phyloP scores from a whole-genome alignment of 2,329 filamentous ascomycete species.

The Exserohilum turcica region DNA sequence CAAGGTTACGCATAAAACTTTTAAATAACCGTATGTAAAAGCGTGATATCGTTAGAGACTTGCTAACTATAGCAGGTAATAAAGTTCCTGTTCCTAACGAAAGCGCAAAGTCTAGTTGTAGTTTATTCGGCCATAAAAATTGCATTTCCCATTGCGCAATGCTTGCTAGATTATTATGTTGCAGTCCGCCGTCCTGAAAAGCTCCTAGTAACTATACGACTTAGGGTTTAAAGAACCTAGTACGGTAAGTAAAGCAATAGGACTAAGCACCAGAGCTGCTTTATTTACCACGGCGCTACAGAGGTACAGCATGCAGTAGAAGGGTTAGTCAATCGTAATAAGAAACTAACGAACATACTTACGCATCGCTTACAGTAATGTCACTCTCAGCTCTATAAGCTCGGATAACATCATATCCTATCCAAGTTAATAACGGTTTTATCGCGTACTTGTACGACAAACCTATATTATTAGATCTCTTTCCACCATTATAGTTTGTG shows the following conservation, averaged over 20 bases:
- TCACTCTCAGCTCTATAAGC: not conserved
- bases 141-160: not conserved
- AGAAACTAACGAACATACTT: not conserved
- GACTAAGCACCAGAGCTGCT: not conserved
- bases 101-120: not conserved
- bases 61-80: not conserved
- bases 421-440: not conserved
- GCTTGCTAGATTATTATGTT: slow-evolving; percentile 3
- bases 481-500: slow-evolving; percentile 37
- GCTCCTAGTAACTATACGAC: not conserved
- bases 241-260: not conserved
- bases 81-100: not conserved
- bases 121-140: not conserved
- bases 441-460: not conserved
- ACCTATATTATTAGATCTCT: slow-evolving; percentile 5
- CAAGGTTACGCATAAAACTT: slow-evolving; percentile 1
- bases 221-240: slow-evolving; percentile 1
- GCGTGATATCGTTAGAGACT: not conserved
- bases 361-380: slow-evolving; percentile 1
- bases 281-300: not conserved
- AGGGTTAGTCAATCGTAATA: not conserved
- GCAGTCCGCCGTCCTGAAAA: not conserved
- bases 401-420: slow-evolving; percentile 2
- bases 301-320: slow-evolving; percentile 1
- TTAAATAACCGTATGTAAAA: not conserved